Conservation (phyloP, 345 rosid genomes). For the Hevea brasiliensis region DNA sequence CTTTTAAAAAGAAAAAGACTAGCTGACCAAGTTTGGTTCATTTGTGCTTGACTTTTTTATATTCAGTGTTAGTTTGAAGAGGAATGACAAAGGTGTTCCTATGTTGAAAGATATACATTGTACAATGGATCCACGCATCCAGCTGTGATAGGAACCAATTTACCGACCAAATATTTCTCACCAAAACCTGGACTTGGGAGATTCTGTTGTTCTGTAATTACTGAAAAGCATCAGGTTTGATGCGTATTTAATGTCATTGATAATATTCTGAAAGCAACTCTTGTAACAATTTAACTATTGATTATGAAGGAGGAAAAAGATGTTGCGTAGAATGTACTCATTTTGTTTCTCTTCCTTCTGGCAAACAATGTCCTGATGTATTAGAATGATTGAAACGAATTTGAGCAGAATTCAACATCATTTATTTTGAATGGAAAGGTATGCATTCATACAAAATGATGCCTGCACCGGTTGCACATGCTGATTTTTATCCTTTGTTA, state of each 20-base stretch:
- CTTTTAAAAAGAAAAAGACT: slow-evolving; percentile 38
- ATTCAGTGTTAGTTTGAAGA: background rate
- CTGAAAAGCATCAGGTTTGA: slow-evolving; percentile 9
- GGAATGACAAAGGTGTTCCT: background rate
- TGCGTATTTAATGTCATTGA: slow-evolving; percentile 20
- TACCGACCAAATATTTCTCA: background rate
- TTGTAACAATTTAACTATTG: background rate
- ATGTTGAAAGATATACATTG: background rate
- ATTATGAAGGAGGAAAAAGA: background rate
- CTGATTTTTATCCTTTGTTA: background rate
- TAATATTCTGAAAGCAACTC: slow-evolving; percentile 3
- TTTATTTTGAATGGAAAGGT: background rate
- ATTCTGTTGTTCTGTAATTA: slow-evolving; percentile 9
- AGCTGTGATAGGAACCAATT: background rate
- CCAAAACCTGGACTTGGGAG: slow-evolving; percentile 2
- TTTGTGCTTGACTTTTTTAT: background rate
- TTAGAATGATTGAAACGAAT: background rate
- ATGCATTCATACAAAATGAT: background rate
- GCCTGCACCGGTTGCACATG: background rate
- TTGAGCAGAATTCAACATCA: background rate
- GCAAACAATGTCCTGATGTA: background rate
- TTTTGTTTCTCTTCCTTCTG: background rate
- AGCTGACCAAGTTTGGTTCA: slow-evolving; percentile 20
- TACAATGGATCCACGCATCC: slow-evolving; percentile 6
- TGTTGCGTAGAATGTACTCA: background rate